Evolutionary conservation across 495 filamentous ascomycete genomes (phyloP).

Genomic region (Penicillium arizonense): DNA sequence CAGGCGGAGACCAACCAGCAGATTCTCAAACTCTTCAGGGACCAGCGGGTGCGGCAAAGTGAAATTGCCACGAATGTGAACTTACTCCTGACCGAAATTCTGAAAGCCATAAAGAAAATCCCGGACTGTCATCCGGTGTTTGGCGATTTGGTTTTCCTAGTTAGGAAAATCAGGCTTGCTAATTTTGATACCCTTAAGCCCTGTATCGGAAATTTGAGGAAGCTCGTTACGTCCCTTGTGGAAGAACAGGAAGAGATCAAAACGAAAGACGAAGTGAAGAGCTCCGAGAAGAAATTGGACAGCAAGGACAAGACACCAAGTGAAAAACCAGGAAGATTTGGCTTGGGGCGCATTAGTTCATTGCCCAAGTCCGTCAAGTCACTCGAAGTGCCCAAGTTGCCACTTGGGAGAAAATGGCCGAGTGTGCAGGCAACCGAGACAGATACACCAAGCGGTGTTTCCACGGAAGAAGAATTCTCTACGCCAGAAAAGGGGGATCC

Average conservation of each 20-base stretch:
- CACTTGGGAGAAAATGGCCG: not conserved
- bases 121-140: conserved; percentile 1
- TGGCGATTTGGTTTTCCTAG: not conserved
- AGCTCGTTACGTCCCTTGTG: too few species aligned
- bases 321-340: too few species aligned
- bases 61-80: conserved; percentile 3
- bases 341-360: not conserved
- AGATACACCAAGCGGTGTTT: not conserved
- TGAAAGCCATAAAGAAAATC: not conserved
- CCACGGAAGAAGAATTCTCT: too few species aligned
- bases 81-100: not conserved
- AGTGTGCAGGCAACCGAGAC: not conserved
- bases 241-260: too few species aligned
- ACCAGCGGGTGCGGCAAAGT: conserved; percentile 4
- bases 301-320: too few species aligned
- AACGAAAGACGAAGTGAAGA: too few species aligned
- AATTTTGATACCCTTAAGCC: too few species aligned
- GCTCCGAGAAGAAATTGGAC: too few species aligned
- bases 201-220: too few species aligned
- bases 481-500: too few species aligned
- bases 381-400: not conserved
- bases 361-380: not conserved
- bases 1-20: conserved; percentile 1
- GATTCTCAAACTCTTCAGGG: conserved; percentile 7
- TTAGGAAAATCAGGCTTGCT: not conserved